Conservation (phyloP, 768 basidiomycete genomes). For the Kockovaella imperatae region DNA sequence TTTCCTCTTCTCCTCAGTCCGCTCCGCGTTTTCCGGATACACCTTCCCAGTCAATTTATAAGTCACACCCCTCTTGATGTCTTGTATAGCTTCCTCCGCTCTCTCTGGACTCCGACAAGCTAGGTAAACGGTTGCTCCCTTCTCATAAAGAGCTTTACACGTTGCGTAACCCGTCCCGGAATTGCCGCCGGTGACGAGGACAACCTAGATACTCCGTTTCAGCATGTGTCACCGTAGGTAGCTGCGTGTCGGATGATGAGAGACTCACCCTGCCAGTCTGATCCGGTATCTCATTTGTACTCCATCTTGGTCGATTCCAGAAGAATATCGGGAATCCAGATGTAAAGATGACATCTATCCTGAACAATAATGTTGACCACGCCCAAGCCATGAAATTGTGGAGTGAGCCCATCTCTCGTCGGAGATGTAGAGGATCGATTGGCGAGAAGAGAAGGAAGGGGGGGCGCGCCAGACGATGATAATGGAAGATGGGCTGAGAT, state of each 20-base stretch:
- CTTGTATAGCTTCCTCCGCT: conserved; percentile 24
- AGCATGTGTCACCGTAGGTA: not conserved
- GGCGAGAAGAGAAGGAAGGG: no score
- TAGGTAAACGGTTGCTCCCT: conserved; percentile 32
- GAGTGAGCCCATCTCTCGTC: no score
- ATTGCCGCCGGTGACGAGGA: conserved; percentile 36
- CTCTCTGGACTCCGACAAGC: conserved; percentile 22
- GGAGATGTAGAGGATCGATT: no score
- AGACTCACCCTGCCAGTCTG: conserved; percentile 30
- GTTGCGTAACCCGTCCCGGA: conserved; percentile 31
- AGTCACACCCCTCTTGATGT: conserved; percentile 13
- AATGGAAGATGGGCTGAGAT: no score
- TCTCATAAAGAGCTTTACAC: conserved; percentile 22
- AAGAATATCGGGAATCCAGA: conserved; percentile 27
- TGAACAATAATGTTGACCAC: no score
- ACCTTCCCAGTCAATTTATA: not conserved
- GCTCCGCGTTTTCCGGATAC: not conserved
- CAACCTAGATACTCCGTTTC: conserved; percentile 9
- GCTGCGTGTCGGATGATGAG: not conserved
- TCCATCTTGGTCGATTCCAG: conserved; percentile 28
- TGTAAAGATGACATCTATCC: conserved; percentile 13
- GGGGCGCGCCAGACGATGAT: no score
- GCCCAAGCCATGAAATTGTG: no score
- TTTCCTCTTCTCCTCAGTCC: not conserved
- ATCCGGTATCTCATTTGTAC: conserved; percentile 22